Percentiles rank a stretch among this genome's conserved stretches.
Conservation (phyloP, 768 basidiomycete species). For the Calocera viscosa region DNA sequence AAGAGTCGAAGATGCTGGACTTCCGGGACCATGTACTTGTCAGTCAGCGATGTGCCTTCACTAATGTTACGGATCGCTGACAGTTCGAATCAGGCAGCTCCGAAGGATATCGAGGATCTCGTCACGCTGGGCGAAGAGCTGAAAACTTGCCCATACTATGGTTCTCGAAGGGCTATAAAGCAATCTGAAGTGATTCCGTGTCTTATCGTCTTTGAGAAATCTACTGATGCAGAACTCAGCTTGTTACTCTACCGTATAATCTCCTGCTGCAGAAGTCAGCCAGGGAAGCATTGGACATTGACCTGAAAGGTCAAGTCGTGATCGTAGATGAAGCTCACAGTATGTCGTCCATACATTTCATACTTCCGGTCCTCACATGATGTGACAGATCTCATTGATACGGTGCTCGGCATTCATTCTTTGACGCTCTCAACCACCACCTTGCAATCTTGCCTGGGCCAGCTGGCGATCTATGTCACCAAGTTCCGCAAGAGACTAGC, state of each 20-base stretch:
- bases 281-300: constrained; percentile 76
- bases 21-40: constrained; percentile 81
- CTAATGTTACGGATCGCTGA: no score
- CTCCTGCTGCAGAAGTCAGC: constrained; percentile 72
- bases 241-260: constrained; percentile 90
- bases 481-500: constrained; percentile 70
- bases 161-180: constrained; percentile 71
- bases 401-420: constrained; percentile 76
- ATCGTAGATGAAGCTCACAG: constrained; percentile 96
- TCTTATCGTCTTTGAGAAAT: constrained; percentile 2
- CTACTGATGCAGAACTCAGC: constrained; percentile 31
- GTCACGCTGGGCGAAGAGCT: constrained; percentile 54
- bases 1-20: constrained; percentile 61
- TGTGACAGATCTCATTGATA: constrained; percentile 69
- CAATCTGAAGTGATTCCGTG: constrained; percentile 62
- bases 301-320: constrained; percentile 71
- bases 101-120: constrained; percentile 92
- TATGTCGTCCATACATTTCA: constrained; percentile 32
- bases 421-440: constrained; percentile 45
- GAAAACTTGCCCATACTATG: constrained; percentile 85
- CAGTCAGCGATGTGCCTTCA: constrained; percentile 17
- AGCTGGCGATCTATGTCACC: constrained; percentile 63
- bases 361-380: background rate
- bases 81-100: constrained; percentile 47
- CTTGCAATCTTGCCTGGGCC: constrained; percentile 51